Conservation (phyloP, 208 protist genomes). For the Herpetomonas tarakana region DNA sequence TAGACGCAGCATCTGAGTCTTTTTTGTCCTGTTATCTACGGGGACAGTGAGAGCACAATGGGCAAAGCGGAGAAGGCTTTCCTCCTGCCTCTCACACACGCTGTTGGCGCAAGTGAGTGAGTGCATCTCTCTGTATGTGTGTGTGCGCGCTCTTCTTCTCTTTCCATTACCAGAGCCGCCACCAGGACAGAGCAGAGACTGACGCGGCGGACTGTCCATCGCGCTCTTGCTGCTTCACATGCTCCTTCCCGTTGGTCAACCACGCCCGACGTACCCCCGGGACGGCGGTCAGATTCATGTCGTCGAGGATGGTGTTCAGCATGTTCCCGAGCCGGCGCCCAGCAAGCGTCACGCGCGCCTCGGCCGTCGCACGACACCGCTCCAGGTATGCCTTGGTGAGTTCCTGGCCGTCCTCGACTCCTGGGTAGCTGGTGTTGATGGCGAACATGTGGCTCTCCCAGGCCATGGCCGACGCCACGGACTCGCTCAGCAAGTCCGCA, state of each 20-base stretch:
- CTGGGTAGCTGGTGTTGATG: constrained; percentile 64
- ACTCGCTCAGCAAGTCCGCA: constrained; percentile 10
- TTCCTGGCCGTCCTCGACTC: constrained; percentile 17
- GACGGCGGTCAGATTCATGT: constrained; percentile 19
- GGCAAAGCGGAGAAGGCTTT: too few relatives aligned
- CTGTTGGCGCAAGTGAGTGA: too few relatives aligned
- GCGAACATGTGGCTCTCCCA: constrained; percentile 63
- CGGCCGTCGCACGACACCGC: constrained; percentile 40
- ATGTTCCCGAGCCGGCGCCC: constrained; percentile 65
- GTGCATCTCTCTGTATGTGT: neutral
- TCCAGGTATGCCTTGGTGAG: constrained; percentile 46
- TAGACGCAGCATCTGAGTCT: too few relatives aligned
- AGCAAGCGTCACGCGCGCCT: constrained; percentile 55
- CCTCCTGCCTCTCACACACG: too few relatives aligned
- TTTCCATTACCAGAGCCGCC: neutral
- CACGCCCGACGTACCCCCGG: too few relatives aligned
- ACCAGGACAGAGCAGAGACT: neutral
- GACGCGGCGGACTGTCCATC: too few relatives aligned
- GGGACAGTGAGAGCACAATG: neutral
- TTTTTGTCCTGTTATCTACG: neutral
- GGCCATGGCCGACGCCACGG: constrained; percentile 28
- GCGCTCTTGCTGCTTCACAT: neutral
- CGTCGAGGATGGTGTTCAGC: constrained; percentile 50
- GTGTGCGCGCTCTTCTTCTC: neutral
- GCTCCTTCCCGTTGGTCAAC: neutral